These are phyloP conservation scores for Cyberlindnera suaveolens DNA, from an alignment of 805 yeast species.

Conservation along the genomic window DNA sequence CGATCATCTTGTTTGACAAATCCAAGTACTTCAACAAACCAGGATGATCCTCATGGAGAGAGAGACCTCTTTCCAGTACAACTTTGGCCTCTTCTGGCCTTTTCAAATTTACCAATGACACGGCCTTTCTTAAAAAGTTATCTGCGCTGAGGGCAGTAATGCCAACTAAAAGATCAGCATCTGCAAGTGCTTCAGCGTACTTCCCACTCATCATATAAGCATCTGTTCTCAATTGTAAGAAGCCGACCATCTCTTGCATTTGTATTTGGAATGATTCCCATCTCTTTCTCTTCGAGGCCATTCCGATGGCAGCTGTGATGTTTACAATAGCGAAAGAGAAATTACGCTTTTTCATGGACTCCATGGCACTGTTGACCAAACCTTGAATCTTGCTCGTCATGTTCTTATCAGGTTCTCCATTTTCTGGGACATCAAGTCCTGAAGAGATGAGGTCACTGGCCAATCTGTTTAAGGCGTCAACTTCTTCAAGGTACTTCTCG, in stretches of 20 bases:
- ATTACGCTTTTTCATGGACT: constrained; percentile 47
- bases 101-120: constrained; percentile 55
- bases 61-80: constrained; percentile 67
- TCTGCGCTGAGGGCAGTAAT: constrained; percentile 44
- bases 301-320: constrained; percentile 58
- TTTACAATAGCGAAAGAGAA: constrained; percentile 57
- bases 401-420: constrained; percentile 48
- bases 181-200: constrained; percentile 56
- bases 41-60: constrained; percentile 50
- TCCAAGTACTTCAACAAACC: constrained; percentile 43
- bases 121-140: constrained; percentile 66
- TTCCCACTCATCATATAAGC: constrained; percentile 51
- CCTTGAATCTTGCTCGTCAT: constrained; percentile 54
- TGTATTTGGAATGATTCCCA: constrained; percentile 72
- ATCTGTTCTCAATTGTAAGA: constrained; percentile 67
- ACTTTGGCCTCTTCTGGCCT: constrained; percentile 56
- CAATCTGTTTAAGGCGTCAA: constrained; percentile 30
- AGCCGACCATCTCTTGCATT: constrained; percentile 58
- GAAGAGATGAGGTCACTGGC: constrained; percentile 27
- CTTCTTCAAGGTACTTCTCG: constrained; percentile 19
- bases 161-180: constrained; percentile 42
- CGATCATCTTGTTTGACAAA: constrained; percentile 40
- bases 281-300: constrained; percentile 61
- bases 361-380: constrained; percentile 58
- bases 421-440: constrained; percentile 44